A percentile compares a stretch with the other conserved stretches of the same genome.
Conservation (phyloP, 768 basidiomycete species). For the Cystoderma amianthinum region DNA sequence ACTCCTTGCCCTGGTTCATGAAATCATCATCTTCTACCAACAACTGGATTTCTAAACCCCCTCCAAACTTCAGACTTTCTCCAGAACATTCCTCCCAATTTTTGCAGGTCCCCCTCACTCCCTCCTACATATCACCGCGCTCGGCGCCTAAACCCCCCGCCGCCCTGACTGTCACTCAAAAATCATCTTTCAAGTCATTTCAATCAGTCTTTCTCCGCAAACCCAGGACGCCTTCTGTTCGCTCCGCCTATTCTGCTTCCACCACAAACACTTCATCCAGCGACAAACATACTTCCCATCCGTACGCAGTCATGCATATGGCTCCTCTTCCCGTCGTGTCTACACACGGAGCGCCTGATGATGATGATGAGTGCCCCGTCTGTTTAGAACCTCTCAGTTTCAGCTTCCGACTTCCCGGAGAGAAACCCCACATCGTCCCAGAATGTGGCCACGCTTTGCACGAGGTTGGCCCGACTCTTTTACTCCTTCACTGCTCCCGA, state of each 20-base stretch:
- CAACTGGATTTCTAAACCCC: slow-evolving; percentile 32
- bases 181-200: slow-evolving; percentile 32
- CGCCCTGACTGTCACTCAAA: slow-evolving; percentile 11
- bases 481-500: slow-evolving; percentile 3
- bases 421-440: slow-evolving; percentile 96
- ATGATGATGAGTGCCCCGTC: slow-evolving; percentile 92
- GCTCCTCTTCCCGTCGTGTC: slow-evolving; percentile 72
- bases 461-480: slow-evolving; percentile 44
- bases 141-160: slow-evolving; percentile 26
- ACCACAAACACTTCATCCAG: slow-evolving; percentile 28
- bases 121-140: slow-evolving; percentile 34
- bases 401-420: slow-evolving; percentile 88
- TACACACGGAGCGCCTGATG: slow-evolving; percentile 51
- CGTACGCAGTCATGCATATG: slow-evolving; percentile 53
- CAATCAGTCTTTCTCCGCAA: slow-evolving; percentile 46
- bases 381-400: slow-evolving; percentile 94
- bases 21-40: slow-evolving; percentile 28
- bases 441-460: slow-evolving; percentile 98
- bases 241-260: slow-evolving; percentile 43
- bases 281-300: slow-evolving; percentile 37
- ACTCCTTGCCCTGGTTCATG: slow-evolving; percentile 19
- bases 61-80: slow-evolving; percentile 25
- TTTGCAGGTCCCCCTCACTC: slow-evolving; percentile 33
- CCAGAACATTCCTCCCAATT: slow-evolving; percentile 19
- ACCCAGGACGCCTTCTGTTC: slow-evolving; percentile 36